Percentiles rank a stretch among this genome's conserved stretches.
phyloP scores from a whole-genome alignment of 2,329 filamentous ascomycete genomes.

The Gnomoniopsis sp. region DNA sequence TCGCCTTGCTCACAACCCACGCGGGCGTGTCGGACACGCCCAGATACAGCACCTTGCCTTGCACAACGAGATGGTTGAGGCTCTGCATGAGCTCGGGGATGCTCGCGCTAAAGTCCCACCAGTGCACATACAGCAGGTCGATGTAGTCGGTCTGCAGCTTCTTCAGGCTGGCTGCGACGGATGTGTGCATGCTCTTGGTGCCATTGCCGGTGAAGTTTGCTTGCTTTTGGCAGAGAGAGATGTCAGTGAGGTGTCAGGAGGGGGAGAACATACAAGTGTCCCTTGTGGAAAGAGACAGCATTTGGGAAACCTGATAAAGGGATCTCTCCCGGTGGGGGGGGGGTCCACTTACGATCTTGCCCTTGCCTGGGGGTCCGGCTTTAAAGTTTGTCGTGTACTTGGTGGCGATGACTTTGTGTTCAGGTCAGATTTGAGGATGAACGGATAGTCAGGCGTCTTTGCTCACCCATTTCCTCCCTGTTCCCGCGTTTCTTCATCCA shows the following conservation, averaged over 20 bases:
- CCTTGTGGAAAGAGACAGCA: too few species aligned
- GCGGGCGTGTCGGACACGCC: conserved; percentile 38
- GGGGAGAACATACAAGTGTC: too few species aligned
- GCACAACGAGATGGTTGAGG: conserved; percentile 37
- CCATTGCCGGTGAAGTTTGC: conserved; percentile 56
- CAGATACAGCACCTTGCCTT: conserved; percentile 40
- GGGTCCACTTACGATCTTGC: conserved; percentile 23
- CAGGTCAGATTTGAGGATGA: not conserved
- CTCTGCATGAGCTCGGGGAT: conserved; percentile 41
- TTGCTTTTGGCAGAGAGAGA: conserved; percentile 10
- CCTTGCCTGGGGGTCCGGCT: conserved; percentile 31
- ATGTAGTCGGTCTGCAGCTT: conserved; percentile 44
- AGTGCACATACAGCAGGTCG: conserved; percentile 43
- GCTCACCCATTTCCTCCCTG: conserved; percentile 42
- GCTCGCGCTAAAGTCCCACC: conserved; percentile 40
- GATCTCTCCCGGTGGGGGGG: too few species aligned
- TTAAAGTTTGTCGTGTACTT: conserved; percentile 57
- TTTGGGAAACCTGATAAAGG: too few species aligned
- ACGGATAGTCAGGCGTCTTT: too few species aligned
- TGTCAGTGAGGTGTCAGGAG: not conserved
- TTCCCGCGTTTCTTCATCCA: conserved; percentile 65
- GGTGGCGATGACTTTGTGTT: conserved; percentile 60
- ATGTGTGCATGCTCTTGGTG: conserved; percentile 56
- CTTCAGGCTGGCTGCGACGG: conserved; percentile 42
- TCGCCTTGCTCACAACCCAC: conserved; percentile 36